These are phyloP conservation scores for Grammothele lineata DNA, from an alignment of 768 basidiomycete genomes.

Conservation along the genomic window DNA sequence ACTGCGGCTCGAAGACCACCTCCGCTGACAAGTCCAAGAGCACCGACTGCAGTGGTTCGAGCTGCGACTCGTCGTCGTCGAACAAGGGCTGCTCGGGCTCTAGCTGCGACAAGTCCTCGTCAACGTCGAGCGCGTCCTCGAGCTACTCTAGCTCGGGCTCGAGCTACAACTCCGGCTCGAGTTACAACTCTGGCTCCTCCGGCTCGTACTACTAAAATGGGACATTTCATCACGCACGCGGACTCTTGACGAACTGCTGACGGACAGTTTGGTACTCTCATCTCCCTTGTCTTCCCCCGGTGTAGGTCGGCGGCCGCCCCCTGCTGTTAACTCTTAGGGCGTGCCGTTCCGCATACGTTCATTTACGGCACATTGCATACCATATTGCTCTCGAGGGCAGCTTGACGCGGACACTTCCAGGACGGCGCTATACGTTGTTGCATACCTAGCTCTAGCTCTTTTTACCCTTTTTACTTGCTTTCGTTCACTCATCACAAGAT, in stretches of 20 bases:
- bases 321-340: neutral
- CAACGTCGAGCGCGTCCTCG: neutral
- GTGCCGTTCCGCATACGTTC: too few species aligned
- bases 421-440: slow-evolving; percentile 12
- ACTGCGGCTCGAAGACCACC: slow-evolving; percentile 2
- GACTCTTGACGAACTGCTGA: slow-evolving; percentile 16
- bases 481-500: neutral
- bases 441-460: slow-evolving; percentile 10
- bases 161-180: slow-evolving; percentile 1
- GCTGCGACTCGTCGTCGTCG: neutral
- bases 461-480: neutral
- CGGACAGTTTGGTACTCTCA: slow-evolving; percentile 15
- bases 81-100: slow-evolving; percentile 3
- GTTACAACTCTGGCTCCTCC: too few species aligned
- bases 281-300: too few species aligned
- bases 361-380: too few species aligned
- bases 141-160: neutral
- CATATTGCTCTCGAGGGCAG: neutral
- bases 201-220: too few species aligned
- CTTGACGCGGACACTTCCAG: slow-evolving; percentile 9
- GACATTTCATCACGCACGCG: slow-evolving; percentile 10
- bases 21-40: too few species aligned
- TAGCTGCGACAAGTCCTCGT: slow-evolving; percentile 5
- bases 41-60: neutral
- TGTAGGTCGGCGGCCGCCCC: neutral